Percentiles rank a stretch among this genome's conserved stretches.
Conservation (phyloP, 345 rosid genomes). For the Eucalyptus sideroxylon region DNA sequence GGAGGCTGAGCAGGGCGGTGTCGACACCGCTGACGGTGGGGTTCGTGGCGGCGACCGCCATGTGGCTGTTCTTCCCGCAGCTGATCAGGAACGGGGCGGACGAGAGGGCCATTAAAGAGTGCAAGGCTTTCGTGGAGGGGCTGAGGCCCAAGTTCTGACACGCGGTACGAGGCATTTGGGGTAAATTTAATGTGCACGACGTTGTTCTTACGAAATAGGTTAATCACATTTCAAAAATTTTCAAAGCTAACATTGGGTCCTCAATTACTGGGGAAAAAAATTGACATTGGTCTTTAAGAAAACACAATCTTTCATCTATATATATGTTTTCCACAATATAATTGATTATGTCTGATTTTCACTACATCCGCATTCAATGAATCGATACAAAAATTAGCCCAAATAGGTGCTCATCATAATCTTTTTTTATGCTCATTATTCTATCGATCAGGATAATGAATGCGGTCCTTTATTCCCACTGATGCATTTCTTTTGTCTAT, state of each 20-base stretch:
- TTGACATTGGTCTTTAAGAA: background rate
- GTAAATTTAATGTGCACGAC: background rate
- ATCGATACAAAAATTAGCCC: background rate
- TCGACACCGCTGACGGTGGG: conserved; percentile 10
- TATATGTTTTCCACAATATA: background rate
- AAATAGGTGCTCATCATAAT: background rate
- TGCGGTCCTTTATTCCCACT: background rate
- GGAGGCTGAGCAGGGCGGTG: background rate
- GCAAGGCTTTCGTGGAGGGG: background rate
- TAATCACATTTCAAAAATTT: background rate
- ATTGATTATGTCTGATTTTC: background rate
- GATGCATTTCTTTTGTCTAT: background rate
- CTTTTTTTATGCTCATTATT: background rate
- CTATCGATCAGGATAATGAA: background rate
- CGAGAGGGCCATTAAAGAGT: background rate
- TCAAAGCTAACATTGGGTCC: background rate
- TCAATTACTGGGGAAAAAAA: background rate
- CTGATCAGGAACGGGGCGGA: background rate
- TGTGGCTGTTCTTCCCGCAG: conserved; percentile 15
- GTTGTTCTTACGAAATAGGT: background rate
- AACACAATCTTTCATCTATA: background rate
- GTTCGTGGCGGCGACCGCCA: conserved; percentile 7
- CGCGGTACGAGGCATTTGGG: background rate
- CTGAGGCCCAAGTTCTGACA: background rate
- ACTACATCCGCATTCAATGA: background rate